Evolutionary conservation across 2,329 filamentous ascomycete species (phyloP).

Genomic region (Sporothrix brunneoviolacea): DNA sequence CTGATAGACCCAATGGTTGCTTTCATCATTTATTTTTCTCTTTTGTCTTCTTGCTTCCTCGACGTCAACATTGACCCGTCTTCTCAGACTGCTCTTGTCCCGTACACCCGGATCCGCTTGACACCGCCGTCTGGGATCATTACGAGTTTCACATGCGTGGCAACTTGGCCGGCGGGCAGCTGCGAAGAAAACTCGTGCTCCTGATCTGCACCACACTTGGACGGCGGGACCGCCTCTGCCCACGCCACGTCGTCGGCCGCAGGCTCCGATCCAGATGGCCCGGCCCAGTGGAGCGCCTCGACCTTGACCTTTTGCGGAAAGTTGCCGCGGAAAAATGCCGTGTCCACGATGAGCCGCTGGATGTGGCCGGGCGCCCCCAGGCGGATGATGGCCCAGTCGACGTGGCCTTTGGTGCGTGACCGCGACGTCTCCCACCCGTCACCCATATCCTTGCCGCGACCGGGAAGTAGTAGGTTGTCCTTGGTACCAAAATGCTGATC

Average conservation of each 20-base stretch:
- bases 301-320: slow-evolving; percentile 72
- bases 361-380: slow-evolving; percentile 61
- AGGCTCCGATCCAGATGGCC: slow-evolving; percentile 49
- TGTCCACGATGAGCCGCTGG: slow-evolving; percentile 66
- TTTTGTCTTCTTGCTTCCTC: no score
- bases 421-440: slow-evolving; percentile 83
- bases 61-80: neutral
- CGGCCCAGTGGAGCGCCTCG: slow-evolving; percentile 51
- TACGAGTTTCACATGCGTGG: slow-evolving; percentile 81
- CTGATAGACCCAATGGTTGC: no score
- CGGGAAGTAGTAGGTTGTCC: slow-evolving; percentile 40
- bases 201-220: slow-evolving; percentile 64
- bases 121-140: slow-evolving; percentile 93
- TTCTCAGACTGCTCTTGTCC: slow-evolving; percentile 42
- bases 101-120: slow-evolving; percentile 76
- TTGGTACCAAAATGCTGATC: slow-evolving; percentile 76
- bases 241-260: slow-evolving; percentile 52
- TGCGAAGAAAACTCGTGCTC: slow-evolving; percentile 60
- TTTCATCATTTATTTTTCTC: no score
- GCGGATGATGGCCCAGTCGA: slow-evolving; percentile 75
- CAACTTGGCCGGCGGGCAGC: slow-evolving; percentile 47
- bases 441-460: slow-evolving; percentile 66
- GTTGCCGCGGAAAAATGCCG: slow-evolving; percentile 77
- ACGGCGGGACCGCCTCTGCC: slow-evolving; percentile 58
- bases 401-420: slow-evolving; percentile 62